Evolutionary conservation across 306 rosid species (phyloP).

Genomic region (Lotus japonicus): DNA sequence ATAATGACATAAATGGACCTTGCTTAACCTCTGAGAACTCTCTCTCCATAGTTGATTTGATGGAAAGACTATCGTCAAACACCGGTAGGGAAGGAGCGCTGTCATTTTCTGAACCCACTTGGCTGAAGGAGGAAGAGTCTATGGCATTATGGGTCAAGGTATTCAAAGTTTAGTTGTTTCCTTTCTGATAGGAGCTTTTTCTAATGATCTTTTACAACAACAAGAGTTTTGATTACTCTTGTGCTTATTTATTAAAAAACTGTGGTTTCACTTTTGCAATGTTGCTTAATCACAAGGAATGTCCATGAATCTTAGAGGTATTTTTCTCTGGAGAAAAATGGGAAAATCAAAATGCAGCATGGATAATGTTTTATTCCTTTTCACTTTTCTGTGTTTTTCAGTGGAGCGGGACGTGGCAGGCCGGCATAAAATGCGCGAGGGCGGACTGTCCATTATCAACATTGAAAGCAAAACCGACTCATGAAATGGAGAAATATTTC

Average conservation of each 20-base stretch:
- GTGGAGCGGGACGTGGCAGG: constrained; percentile 94
- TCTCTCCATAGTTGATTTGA: constrained; percentile 32
- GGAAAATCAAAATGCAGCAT: background rate
- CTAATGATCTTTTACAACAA: too few relatives aligned
- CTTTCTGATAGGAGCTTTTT: background rate
- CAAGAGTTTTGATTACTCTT: background rate
- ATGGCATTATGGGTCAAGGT: constrained; percentile 91
- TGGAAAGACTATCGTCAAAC: constrained; percentile 45
- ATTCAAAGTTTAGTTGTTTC: background rate
- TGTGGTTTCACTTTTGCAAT: background rate
- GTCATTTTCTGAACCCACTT: constrained; percentile 44
- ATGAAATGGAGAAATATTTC: constrained; percentile 59
- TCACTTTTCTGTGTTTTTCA: constrained; percentile 25
- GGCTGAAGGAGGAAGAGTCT: constrained; percentile 70
- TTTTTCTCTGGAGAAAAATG: background rate
- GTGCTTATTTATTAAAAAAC: background rate
- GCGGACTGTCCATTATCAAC: constrained; percentile 83
- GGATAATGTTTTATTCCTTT: constrained; percentile 20
- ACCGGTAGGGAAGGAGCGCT: constrained; percentile 41
- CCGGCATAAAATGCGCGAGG: constrained; percentile 75
- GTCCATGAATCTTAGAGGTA: background rate
- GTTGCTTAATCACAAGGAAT: background rate
- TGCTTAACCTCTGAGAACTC: constrained; percentile 38
- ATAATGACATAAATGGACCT: constrained; percentile 34
- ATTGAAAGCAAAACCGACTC: constrained; percentile 75